These are phyloP conservation scores for Rhizopogon vulgaris DNA, from an alignment of 768 basidiomycete genomes.

Conservation along the genomic window DNA sequence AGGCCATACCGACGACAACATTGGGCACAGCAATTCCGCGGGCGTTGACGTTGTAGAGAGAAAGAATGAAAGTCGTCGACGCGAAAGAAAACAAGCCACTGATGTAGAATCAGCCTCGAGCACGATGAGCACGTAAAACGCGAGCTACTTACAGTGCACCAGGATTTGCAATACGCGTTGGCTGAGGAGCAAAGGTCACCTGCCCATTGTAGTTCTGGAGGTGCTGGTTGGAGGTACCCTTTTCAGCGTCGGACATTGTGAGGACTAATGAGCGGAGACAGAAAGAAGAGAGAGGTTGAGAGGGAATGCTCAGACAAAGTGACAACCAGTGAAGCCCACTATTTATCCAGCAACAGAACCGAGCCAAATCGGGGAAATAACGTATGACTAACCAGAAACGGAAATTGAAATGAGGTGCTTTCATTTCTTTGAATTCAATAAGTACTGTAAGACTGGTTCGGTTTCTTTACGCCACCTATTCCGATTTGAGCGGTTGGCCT, in stretches of 20 bases:
- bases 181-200: constrained; percentile 13
- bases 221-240: constrained; percentile 16
- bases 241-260: constrained; percentile 33
- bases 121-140: neutral
- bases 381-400: neutral
- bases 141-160: constrained; percentile 23
- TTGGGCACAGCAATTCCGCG: constrained; percentile 55
- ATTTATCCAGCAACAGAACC: neutral
- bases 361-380: neutral
- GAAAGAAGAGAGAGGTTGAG: neutral
- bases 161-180: constrained; percentile 51
- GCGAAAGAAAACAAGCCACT: constrained; percentile 83
- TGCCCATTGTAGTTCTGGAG: constrained; percentile 11
- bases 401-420: neutral
- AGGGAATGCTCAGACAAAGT: neutral
- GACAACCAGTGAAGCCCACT: neutral
- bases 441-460: too few species aligned
- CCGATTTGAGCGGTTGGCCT: too few species aligned
- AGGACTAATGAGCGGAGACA: neutral
- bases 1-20: constrained; percentile 79
- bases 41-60: constrained; percentile 60
- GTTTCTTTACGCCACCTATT: too few species aligned
- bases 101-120: neutral
- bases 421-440: too few species aligned
- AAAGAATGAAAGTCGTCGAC: constrained; percentile 75